Base-by-base conservation (phyloP, 208 protist genomes). In the Wallacemonas sp. region DNA sequence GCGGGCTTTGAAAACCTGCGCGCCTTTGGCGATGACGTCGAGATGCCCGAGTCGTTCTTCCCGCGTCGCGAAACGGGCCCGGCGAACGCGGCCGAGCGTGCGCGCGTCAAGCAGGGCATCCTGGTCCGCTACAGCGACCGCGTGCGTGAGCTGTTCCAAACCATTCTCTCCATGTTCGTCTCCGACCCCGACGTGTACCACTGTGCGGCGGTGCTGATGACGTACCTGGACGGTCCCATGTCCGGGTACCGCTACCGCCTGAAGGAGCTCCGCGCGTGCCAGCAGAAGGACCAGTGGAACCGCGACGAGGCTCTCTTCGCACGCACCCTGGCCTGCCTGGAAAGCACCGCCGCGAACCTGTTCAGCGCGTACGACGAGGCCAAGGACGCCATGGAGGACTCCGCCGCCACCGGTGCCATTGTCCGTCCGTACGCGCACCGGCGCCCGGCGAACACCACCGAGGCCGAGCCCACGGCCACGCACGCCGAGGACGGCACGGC, bases 211-310 rank as follows among this genome's bases (percentile, higher is more conserved):
- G 72, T 76, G 54, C 57, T 94, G 16, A 77, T 86, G 45, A 39
- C 44, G 31, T 87, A 84, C 59, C 64, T 94, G 28, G 87, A 96
- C 36, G 91, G 91, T n/a, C 87, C 91, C 7, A 66, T 93, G 28
- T 63, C 65, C 2, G 61, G 66, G 25, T 91, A 84, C 65, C 69
- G 76, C 50, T 90, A 89, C 71, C 85, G 79, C 25, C 31, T 81
- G 52, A 94, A 96, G 76, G 84, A 94, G 74, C 65, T 96, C 36
- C 83, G 91, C 2, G 87, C 77, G 55, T 93, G 86, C 49, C 76
- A 87, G 54, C 91, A 94, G 57, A 91, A 91, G 70, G 81, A 92
- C 39, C 91, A 96, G 71, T 96, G 91, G 88, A 67, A 82, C 52
- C 81, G 87, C 14, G 64, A 84, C 18, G 72, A 74, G 22, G 44